Conservation (phyloP, 2,329 filamentous ascomycete species). For the Neonectria ditissima region DNA sequence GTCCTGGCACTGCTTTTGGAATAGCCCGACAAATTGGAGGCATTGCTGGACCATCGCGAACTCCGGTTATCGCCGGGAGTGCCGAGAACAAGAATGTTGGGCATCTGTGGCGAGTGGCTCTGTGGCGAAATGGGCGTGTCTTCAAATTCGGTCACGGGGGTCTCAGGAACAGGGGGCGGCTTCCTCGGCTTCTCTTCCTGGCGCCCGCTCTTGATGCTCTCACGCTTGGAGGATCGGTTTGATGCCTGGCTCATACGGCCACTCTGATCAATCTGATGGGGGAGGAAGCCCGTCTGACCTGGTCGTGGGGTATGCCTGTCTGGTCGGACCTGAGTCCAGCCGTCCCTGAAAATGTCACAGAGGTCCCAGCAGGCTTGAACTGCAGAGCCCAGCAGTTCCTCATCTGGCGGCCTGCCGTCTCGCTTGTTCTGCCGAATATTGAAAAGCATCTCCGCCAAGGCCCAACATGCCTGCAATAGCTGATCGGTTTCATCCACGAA, state of each 20-base stretch:
- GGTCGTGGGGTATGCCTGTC: conserved; percentile 88
- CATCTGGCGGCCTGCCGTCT: conserved; percentile 79
- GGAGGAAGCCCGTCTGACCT: conserved; percentile 81
- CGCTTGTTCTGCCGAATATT: conserved; percentile 85
- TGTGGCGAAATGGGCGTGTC: conserved; percentile 88
- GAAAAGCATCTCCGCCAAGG: conserved; percentile 91
- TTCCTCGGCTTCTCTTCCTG: conserved; percentile 63
- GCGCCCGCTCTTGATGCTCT: conserved; percentile 61
- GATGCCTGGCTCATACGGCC: conserved; percentile 63
- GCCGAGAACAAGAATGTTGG: conserved; percentile 89
- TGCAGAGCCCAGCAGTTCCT: conserved; percentile 86
- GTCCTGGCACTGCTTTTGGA: conserved; percentile 76
- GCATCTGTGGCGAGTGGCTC: conserved; percentile 78
- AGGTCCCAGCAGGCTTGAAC: conserved; percentile 96
- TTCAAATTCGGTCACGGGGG: conserved; percentile 94
- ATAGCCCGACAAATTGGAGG: conserved; percentile 82
- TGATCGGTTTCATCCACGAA: conserved; percentile 85
- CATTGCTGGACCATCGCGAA: conserved; percentile 84
- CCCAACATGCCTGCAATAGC: conserved; percentile 88
- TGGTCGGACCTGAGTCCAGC: conserved; percentile 89
- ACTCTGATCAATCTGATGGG: conserved; percentile 63
- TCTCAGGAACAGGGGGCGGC: conserved; percentile 76
- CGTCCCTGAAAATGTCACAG: conserved; percentile 91
- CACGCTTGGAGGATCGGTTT: conserved; percentile 65
- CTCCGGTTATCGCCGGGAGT: conserved; percentile 72